phyloP scores from a whole-genome alignment of 805 yeast species.

The Spathaspora girioi region DNA sequence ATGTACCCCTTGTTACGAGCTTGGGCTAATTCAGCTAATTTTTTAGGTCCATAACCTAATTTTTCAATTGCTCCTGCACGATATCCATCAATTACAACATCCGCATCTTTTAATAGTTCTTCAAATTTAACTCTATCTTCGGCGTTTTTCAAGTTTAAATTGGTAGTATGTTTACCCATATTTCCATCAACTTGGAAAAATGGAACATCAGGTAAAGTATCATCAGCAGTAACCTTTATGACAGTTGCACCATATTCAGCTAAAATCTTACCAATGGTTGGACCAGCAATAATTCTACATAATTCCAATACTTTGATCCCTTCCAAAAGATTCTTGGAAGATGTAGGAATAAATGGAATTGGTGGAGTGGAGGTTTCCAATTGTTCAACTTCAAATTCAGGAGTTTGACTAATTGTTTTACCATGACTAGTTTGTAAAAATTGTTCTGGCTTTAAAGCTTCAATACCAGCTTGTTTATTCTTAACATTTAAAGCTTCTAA shows the following conservation, averaged over 20 bases:
- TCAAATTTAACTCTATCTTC: constrained; percentile 23
- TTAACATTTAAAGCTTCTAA: constrained; percentile 23
- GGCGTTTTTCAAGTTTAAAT: constrained; percentile 22
- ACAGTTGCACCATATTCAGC: constrained; percentile 34
- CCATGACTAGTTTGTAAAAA: constrained; percentile 27
- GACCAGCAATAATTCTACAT: constrained; percentile 30
- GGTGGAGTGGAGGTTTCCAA: constrained; percentile 23
- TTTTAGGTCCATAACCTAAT: constrained; percentile 27
- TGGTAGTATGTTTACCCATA: constrained; percentile 29
- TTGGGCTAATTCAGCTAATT: constrained; percentile 20
- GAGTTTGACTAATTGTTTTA: constrained; percentile 14
- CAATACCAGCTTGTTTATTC: constrained; percentile 28
- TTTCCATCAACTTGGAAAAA: constrained; percentile 32
- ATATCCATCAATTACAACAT: constrained; percentile 29
- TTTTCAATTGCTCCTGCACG: constrained; percentile 24
- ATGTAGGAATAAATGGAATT: constrained; percentile 9
- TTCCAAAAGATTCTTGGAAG: constrained; percentile 18
- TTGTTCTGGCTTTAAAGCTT: constrained; percentile 22
- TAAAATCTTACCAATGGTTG: constrained; percentile 25
- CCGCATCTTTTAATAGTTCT: constrained; percentile 25
- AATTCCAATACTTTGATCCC: constrained; percentile 31
- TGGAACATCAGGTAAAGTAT: constrained; percentile 26
- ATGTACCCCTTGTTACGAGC: constrained; percentile 27
- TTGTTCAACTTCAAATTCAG: constrained; percentile 18
- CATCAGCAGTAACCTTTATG: constrained; percentile 22